Evolutionary conservation across 2,329 filamentous ascomycete genomes (phyloP).

Genomic region (Stachybotrys chlorohalonatus): DNA sequence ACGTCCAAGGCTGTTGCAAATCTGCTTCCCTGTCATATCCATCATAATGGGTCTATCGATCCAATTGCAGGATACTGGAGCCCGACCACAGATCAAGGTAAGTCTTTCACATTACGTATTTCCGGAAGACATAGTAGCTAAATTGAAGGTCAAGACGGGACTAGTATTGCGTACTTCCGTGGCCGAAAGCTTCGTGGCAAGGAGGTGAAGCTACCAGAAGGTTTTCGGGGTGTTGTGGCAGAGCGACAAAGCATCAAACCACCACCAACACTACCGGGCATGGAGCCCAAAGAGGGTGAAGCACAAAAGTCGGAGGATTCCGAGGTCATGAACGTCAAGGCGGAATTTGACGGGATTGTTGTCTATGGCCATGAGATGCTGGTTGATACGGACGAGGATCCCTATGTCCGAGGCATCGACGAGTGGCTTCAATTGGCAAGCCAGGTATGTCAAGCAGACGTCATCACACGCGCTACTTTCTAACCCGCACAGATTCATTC

Average conservation of each 20-base stretch:
- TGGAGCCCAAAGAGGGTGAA: conserved; percentile 33
- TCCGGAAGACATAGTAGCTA: neutral
- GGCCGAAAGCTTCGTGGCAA: conserved; percentile 71
- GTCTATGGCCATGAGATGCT: conserved; percentile 77
- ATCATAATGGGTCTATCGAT: conserved; percentile 66
- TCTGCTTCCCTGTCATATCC: conserved; percentile 70
- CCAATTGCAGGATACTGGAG: conserved; percentile 61
- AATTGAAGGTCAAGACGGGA: conserved; percentile 30
- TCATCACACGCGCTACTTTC: neutral
- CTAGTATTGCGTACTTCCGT: conserved; percentile 59
- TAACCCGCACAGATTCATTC: conserved; percentile 8
- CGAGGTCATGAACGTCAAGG: conserved; percentile 52
- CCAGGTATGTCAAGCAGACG: conserved; percentile 33
- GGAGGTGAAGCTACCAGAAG: conserved; percentile 55
- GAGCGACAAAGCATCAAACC: conserved; percentile 14
- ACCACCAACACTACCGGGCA: conserved; percentile 2
- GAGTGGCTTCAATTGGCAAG: conserved; percentile 75
- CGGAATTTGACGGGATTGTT: conserved; percentile 63
- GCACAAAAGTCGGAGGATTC: conserved; percentile 29
- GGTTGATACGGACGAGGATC: conserved; percentile 53
- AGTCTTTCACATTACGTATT: conserved; percentile 9
- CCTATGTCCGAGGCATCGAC: conserved; percentile 63
- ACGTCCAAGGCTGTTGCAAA: conserved; percentile 47
- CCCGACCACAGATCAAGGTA: conserved; percentile 40
- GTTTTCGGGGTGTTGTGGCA: conserved; percentile 58